phyloP scores from a whole-genome alignment of 106 monocot species.

The Hemerocallis citrina region DNA sequence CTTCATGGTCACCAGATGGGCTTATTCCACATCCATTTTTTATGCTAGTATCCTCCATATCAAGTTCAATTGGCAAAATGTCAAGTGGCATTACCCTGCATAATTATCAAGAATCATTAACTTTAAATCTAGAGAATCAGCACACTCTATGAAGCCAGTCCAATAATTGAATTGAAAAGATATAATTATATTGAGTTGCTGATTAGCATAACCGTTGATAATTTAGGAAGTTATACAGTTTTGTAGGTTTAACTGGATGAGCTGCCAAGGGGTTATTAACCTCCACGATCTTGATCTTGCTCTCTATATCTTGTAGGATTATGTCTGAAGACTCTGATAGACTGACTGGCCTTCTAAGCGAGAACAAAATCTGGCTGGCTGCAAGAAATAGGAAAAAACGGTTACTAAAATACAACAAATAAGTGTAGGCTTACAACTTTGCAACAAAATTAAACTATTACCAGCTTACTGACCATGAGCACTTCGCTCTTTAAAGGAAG shows the following conservation, averaged over 20 bases:
- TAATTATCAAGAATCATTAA: constrained; percentile 1
- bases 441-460: background rate
- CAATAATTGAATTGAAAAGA: too few species aligned
- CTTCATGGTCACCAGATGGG: background rate
- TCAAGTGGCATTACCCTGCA: constrained; percentile 5
- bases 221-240: too few species aligned
- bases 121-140: too few species aligned
- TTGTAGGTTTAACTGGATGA: too few species aligned
- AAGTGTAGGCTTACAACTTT: background rate
- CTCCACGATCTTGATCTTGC: background rate
- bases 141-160: too few species aligned
- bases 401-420: background rate
- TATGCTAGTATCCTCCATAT: background rate
- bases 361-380: constrained; percentile 16
- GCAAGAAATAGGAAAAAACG: background rate
- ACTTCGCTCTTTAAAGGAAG: background rate
- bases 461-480: background rate
- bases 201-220: too few species aligned
- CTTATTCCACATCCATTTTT: background rate
- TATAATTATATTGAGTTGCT: too few species aligned
- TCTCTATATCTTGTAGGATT: background rate
- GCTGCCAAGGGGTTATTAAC: too few species aligned
- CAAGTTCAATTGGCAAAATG: background rate
- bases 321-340: constrained; percentile 3
- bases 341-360: constrained; percentile 12